Base-by-base conservation (phyloP, 2,329 filamentous ascomycete species). In the Aurifilum marmelostoma region DNA sequence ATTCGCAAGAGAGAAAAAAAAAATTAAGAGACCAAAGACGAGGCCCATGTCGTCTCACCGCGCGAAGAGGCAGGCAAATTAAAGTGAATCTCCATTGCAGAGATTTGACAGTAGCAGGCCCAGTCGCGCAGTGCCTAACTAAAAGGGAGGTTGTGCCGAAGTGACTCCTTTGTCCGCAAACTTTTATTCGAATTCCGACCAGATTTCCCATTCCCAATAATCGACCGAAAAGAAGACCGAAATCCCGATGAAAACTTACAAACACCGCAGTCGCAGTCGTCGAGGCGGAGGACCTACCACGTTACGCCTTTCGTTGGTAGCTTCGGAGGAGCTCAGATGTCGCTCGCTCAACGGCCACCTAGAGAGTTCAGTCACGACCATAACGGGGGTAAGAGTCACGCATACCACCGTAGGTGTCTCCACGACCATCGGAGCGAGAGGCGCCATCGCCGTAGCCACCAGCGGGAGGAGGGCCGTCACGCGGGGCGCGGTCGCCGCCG, bases 351-450 rank as follows among this genome's bases (percentile, higher is more conserved):
- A 66, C 69, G 69, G 69, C 67, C 69, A 69, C 69, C 69, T 71
- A 71, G 1, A 71, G 34, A 67, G 52, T 69, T 71, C 69, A 71
- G 69, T 69, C 65, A 69, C 67, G 67, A 63, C 67, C 67, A 65
- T 65, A 65, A 58, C 56, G 60, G 67, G 65, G 67, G 47, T 65
- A 63, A 43, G 64, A 69, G 43, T 69, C 69, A 64, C 64, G 63
- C 63, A 63, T 66, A 71, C 67, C 76, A 75, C 76, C 75, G 62
- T 77, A 77, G 65, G 75, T 71, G 70, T 77, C 76, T 62, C 76
- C 61, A 47, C 61, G 75, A 68, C 71, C 69, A 27, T 76, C 75
- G 27, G 71, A 71, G 65, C 76, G 76, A 43, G 76, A 74, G 67
- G 74, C 74, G 12, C 74, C 62, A 54, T 77, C 76, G 67, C 68